Base-by-base conservation (phyloP, 2,329 filamentous ascomycete species). In the Paecilomyces formosus region DNA sequence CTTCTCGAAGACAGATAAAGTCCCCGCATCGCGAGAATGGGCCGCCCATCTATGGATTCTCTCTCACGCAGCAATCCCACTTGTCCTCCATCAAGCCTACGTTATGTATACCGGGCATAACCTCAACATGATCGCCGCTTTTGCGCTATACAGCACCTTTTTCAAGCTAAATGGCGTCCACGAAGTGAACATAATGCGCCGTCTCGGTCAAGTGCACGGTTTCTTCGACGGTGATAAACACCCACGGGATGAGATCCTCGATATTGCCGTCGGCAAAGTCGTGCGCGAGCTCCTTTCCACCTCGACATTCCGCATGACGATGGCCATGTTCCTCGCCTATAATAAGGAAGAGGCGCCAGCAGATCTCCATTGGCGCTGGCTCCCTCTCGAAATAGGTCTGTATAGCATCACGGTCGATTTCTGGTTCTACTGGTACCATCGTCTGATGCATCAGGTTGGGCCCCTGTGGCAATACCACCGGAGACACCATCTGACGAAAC, bases 361-460 rank as follows among this genome's bases (percentile, higher is more conserved):
- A 3, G 60, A 63, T 11, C 56, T 66, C 39, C 66, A 63, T 49
- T 74, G 71, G 67, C 59, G 57, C 12, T 72, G 72, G 69, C 65
- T 74, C 0, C 62, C 70, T 0, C 21, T 76, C n/a, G 70, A 76
- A 51, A 63, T 75, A 5, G 70, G 69, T 13, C 55, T 76, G 8
- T 78, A 78, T 59, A 67, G 66, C 12, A 64, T 77, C 55, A 63
- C 76, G 8, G 66, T 78, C 3, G 75, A 77, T 60, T 74, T 75
- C 52, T 78, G 73, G 72, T 78, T 77, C 63, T 78, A 78, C 64
- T 70, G 69, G 66, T 75, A 75, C 59, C 72, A 75, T 59, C 69
- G 74, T 11, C 54, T 64, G 15, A 75, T 74, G 70, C 74, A 76
- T 58, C 72, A 76, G 57, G 55, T 72, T 18, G 65, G 69, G 39